Base-by-base conservation (phyloP, 352 stramenopile species). In the Globisporangium recalcitrans region DNA sequence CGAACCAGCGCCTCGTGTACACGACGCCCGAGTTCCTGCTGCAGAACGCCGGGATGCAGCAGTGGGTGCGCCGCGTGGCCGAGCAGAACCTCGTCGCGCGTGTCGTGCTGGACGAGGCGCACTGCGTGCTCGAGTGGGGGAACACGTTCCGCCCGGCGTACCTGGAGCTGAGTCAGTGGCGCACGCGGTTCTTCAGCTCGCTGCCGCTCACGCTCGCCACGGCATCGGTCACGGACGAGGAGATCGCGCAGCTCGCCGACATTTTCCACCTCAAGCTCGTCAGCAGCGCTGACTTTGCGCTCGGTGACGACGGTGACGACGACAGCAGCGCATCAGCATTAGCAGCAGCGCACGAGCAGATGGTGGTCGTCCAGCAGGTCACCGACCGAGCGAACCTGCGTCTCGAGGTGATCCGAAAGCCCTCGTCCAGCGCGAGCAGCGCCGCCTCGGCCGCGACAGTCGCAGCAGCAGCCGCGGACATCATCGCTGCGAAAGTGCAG, bases 71-170 rank as follows among this genome's bases (percentile, higher is more conserved):
- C 8, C 26, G 54, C 27, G 65, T 78, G 11, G 58, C 38, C 8
- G 60, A 65, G 2, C 58, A 71, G 14, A 19, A 53, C 1, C 66
- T 57, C 21, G 58, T 94, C 22, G 74, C 47, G 14, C 78, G 82
- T 13, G 63, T 94, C 49, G 85, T 94, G 29, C 47, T 92, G 52
- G 85, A 94, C 55, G 85, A 94, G 65, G 82, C 82, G 6, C 85
- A 94, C 52, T 92, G 85, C 58, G 69, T 94, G 0, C 58, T 91
- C 27, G 82, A 94, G 65, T 94, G 85, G 85, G 82, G 82, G 3
- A 88, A 82, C 63, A 73, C 78, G 14, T 94, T 94, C 57, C 78
- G 82, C 3, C 83, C 85, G 7, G 72, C 71, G 54, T 94, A 92
- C 59, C 51, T 94, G 40, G 67, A 87, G 60, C 57, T 94, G 3